phyloP scores from a whole-genome alignment of 257 asterid genomes.

The Mitragyna speciosa region DNA sequence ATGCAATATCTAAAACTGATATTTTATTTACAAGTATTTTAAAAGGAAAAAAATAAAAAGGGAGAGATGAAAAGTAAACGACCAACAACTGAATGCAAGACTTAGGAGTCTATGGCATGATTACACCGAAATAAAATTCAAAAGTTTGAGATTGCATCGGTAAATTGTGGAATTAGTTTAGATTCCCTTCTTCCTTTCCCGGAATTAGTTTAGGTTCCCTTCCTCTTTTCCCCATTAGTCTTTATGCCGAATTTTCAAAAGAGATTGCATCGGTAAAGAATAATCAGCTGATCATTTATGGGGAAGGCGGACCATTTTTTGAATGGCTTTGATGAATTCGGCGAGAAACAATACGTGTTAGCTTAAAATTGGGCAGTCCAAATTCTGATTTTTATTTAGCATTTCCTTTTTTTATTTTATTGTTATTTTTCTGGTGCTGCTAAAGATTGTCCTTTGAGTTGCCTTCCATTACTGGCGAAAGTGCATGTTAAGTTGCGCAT shows the following conservation, averaged over 20 bases:
- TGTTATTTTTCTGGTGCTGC: neutral
- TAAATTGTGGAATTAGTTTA: no score
- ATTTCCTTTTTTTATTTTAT: neutral
- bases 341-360: neutral
- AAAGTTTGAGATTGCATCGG: neutral
- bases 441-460: no score
- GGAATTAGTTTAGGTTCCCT: no score
- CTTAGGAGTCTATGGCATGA: neutral
- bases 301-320: neutral
- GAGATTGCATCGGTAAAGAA: neutral
- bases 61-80: neutral
- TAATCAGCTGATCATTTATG: neutral
- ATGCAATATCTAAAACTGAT: no score
- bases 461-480: no score
- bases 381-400: neutral
- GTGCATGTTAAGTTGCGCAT: no score
- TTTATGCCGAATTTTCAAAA: no score
- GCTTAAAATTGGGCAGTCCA: neutral
- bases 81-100: neutral
- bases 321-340: neutral
- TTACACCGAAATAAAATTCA: neutral
- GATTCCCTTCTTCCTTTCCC: no score
- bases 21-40: no score
- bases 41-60: neutral
- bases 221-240: no score